Evolutionary conservation across 495 filamentous ascomycete genomes (phyloP).

Genomic region (Penicillium taxi): DNA sequence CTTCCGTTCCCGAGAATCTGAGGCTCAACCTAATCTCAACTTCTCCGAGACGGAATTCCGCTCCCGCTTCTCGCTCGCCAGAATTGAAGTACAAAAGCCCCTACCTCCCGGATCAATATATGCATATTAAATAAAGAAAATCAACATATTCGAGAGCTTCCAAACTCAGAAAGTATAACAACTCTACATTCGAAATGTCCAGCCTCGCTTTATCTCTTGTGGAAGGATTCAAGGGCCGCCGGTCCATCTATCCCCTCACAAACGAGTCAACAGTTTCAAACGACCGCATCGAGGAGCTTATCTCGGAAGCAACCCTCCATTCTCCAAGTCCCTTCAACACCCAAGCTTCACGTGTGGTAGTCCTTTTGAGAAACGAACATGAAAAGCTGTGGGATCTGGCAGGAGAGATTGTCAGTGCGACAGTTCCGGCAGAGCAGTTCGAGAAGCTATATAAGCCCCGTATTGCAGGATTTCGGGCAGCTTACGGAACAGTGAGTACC

Average conservation of each 20-base stretch:
- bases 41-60: too few species aligned
- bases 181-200: neutral
- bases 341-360: slow-evolving; percentile 21
- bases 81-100: too few species aligned
- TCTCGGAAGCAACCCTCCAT: slow-evolving; percentile 16
- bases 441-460: slow-evolving; percentile 30
- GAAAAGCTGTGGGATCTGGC: slow-evolving; percentile 24
- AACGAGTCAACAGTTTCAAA: slow-evolving; percentile 25
- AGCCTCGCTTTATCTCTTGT: neutral
- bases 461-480: slow-evolving; percentile 9
- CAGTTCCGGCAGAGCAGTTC: slow-evolving; percentile 39
- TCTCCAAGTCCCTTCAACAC: slow-evolving; percentile 27
- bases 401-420: slow-evolving; percentile 30
- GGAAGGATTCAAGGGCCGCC: slow-evolving; percentile 13
- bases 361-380: slow-evolving; percentile 26
- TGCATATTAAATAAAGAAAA: too few species aligned
- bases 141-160: too few species aligned
- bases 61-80: too few species aligned
- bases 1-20: too few species aligned
- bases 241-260: slow-evolving; percentile 22
- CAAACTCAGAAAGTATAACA: too few species aligned
- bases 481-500: slow-evolving; percentile 12
- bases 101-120: too few species aligned
- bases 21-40: too few species aligned
- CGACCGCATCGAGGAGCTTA: slow-evolving; percentile 21